Evolutionary conservation across 2,329 filamentous ascomycete genomes (phyloP).

Genomic region (Lasiodiplodia gonubiensis): DNA sequence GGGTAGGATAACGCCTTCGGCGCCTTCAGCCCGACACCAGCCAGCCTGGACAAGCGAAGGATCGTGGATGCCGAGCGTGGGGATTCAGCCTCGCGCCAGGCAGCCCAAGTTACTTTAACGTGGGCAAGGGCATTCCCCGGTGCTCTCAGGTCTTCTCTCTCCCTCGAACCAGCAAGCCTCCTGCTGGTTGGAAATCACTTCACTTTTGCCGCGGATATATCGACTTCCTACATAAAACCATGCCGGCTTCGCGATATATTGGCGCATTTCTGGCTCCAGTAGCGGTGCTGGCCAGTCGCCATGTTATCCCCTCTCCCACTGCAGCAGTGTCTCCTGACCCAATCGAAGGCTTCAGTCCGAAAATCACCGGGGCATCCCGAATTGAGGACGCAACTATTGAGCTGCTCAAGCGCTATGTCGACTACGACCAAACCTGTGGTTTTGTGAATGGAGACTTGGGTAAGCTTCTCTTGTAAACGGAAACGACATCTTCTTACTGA

Average conservation of each 20-base stretch:
- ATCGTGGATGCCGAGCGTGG: conserved; percentile 24
- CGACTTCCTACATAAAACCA: conserved; percentile 29
- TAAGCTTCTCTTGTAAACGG: conserved; percentile 29
- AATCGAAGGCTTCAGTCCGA: conserved; percentile 35
- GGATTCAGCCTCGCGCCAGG: conserved; percentile 19
- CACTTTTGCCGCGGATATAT: conserved; percentile 3
- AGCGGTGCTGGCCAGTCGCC: conserved; percentile 37
- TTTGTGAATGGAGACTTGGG: conserved; percentile 38
- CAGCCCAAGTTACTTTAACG: conserved; percentile 5
- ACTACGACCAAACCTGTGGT: conserved; percentile 39
- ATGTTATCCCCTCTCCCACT: conserved; percentile 39
- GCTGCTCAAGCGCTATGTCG: conserved; percentile 38
- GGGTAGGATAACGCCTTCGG: conserved; percentile 1
- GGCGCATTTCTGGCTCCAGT: conserved; percentile 40
- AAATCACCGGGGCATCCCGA: conserved; percentile 7
- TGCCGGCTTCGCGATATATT: conserved; percentile 32
- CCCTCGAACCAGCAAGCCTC: neutral
- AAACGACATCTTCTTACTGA: conserved; percentile 24
- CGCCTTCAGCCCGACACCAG: conserved; percentile 13
- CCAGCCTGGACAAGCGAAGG: conserved; percentile 27
- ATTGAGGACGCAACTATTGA: conserved; percentile 32
- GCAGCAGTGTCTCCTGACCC: conserved; percentile 39
- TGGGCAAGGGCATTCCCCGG: conserved; percentile 19
- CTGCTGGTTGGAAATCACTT: neutral
- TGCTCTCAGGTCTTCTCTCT: conserved; percentile 27